Base-by-base conservation (phyloP, 2,329 filamentous ascomycete genomes). In the Xylaria digitata region DNA sequence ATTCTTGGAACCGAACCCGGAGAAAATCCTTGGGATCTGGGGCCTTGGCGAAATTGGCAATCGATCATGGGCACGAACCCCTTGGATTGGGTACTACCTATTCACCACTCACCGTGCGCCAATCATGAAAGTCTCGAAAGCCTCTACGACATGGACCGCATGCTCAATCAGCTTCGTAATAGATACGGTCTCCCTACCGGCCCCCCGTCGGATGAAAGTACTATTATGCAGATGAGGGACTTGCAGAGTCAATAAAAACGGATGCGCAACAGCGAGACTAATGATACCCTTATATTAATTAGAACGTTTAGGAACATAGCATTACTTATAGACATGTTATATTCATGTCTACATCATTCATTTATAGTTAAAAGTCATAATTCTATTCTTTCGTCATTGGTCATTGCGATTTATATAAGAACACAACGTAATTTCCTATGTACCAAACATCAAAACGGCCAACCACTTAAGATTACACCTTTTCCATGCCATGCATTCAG, bases 1-100 rank as follows among this genome's bases (percentile, higher is more conserved):
- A 90, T 98, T 46, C 82, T 97, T 1, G 85, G 87, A 67, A 92
- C 91, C 0, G 82, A 88, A 2, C 85, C 87, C 0, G 90, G 92
- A 9, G 90, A 96, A 72, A 97, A 97, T 72, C 93, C 93, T 0
- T 99, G 93, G 89, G 88, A 97, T 73, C 81, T 96, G 0, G 92
- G 92, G 1, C 80, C 81, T 8, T 83, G 86, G 68, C 80, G 83
- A 32, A 98, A 98, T 75, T 90, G 94, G 80, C 87, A 88, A 70
- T 86, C 90, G 15, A 87, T 97, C 26, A 93, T 99, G 89, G 95
- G 95, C 0, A 80, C 85, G 53, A 86, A 81, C 21, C 70, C 89
- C 1, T 67, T 90, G 15, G 92, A 97, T 66, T 98, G 94, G 94
- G 75, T 97, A 13, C 80, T 97, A 1, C 95, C 95, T 0, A 77